A percentile compares a stretch with the other conserved stretches of the same genome.
These are phyloP conservation scores for Chlamydomonas sp. DNA, from an alignment of 139 green algal species.

Conservation along the genomic window DNA sequence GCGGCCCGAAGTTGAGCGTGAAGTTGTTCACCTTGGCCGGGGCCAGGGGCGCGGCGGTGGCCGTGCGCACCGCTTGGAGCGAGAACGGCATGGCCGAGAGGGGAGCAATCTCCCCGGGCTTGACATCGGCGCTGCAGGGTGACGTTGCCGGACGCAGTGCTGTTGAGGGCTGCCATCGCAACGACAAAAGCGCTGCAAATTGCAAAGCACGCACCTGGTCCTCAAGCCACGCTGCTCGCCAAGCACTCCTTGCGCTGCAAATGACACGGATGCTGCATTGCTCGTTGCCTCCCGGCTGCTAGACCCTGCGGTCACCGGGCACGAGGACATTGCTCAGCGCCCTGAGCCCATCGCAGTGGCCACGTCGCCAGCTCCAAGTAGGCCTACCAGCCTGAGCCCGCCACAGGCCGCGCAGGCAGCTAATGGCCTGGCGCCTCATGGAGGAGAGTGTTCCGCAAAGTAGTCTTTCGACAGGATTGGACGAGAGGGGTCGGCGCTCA, in stretches of 20 bases:
- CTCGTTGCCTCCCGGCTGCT: constrained; percentile 7
- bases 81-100: constrained; percentile 34
- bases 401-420: constrained; percentile 31
- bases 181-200: not conserved
- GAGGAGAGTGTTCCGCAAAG: not conserved
- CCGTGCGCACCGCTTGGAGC: constrained; percentile 34
- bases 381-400: constrained; percentile 7
- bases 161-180: not conserved
- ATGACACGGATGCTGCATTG: not conserved
- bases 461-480: not conserved
- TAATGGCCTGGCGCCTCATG: constrained; percentile 40
- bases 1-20: constrained; percentile 93
- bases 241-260: constrained; percentile 1
- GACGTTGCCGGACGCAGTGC: not conserved
- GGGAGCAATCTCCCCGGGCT: not conserved
- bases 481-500: not conserved
- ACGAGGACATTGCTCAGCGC: not conserved
- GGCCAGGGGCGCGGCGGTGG: constrained; percentile 54
- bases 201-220: constrained; percentile 7
- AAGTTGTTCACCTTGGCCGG: constrained; percentile 81
- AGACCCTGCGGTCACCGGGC: not conserved
- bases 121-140: not conserved
- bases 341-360: constrained; percentile 6
- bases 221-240: constrained; percentile 22
- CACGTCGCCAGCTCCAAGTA: not conserved